Percentiles rank a stretch among this genome's conserved stretches.
Evolutionary conservation across 2,329 filamentous ascomycete species (phyloP).

Genomic region (Cryphonectria naterciae): DNA sequence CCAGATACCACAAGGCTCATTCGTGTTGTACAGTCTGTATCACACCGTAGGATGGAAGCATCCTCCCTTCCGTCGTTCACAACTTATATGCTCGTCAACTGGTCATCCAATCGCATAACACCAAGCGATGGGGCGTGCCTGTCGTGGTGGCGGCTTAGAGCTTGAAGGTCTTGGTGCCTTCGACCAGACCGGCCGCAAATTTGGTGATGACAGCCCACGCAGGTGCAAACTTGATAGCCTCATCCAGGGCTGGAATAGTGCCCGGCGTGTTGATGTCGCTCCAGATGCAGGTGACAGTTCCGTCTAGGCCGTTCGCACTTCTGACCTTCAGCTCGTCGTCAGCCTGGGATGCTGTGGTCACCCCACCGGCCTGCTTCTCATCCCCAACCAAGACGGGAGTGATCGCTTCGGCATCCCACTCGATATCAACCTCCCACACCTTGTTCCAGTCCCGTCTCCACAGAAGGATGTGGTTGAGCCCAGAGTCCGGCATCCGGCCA

Average conservation of each 20-base stretch:
- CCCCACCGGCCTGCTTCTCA: conserved; percentile 20
- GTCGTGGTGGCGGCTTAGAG: conserved; percentile 43
- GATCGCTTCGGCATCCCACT: conserved; percentile 55
- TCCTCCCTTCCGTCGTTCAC: neutral
- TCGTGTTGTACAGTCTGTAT: neutral
- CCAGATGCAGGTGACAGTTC: conserved; percentile 80
- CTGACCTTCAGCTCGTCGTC: conserved; percentile 39
- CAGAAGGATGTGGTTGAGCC: conserved; percentile 71
- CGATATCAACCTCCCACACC: conserved; percentile 75
- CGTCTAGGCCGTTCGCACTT: conserved; percentile 51
- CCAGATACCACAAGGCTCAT: neutral
- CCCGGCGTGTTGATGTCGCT: conserved; percentile 77
- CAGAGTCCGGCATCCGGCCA: conserved; percentile 63
- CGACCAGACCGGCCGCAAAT: conserved; percentile 75
- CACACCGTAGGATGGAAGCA: neutral
- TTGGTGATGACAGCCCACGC: conserved; percentile 81
- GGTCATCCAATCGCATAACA: neutral
- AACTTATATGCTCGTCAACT: neutral
- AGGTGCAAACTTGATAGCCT: conserved; percentile 76
- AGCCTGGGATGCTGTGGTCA: neutral
- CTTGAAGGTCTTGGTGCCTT: conserved; percentile 73
- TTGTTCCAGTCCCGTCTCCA: conserved; percentile 83
- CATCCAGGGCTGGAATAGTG: conserved; percentile 81
- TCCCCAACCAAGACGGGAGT: conserved; percentile 30
- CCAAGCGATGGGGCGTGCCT: neutral